Evolutionary conservation across 1,139 yeast species (phyloP), one percentile per base, ranked within the genome.

Genomic region (Sugiyamaella neomexicana): DNA sequence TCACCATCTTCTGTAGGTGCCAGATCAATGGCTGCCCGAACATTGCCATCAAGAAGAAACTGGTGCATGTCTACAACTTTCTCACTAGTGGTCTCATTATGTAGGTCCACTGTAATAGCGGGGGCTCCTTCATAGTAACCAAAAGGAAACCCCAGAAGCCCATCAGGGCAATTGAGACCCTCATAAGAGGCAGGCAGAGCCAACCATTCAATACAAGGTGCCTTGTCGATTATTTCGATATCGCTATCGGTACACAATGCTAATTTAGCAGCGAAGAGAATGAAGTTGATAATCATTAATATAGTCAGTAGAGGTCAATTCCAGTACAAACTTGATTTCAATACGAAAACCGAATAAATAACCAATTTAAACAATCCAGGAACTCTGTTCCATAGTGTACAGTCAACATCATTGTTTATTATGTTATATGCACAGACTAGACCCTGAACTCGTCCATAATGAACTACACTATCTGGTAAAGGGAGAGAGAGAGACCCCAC

Each of bases 1-100:
- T 39, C 46, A 2, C 51, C 51, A 5, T 47, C 51, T 17, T 47
- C 51, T 1, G 51, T 47, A 7, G 51, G 51, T 29, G 51, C 51
- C 10, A 47, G 40, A 16, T 40, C 38, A 29, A 47, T 47, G 13
- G 51, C 51, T 3, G 38, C 51, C 7, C 39, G 16, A 16, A 47
- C 31, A 47, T 47, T 34, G 1, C 44, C 51, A 47, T 47, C 45
- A 10, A 40, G 31, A 16, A 47, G 51, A 40, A 27, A 23, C 32
- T 39, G 39, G 45, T 47, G 51, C 51, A 47, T 39, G 27, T 47
- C 51, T 15, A 47, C 40, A 8, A 31, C 44, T 12, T 39, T 34
- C 16, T 47, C 44, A 31, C 27, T 34, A 25, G 46, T 38, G 1
- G 40, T 39, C 12, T 36, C 23, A 31, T 47, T 40, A 9, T 27